Percentiles rank a stretch among this genome's conserved stretches.
These are phyloP conservation scores for Yamadazyma songkhlaensis DNA, from an alignment of 1,139 yeast species.

Conservation along the genomic window DNA sequence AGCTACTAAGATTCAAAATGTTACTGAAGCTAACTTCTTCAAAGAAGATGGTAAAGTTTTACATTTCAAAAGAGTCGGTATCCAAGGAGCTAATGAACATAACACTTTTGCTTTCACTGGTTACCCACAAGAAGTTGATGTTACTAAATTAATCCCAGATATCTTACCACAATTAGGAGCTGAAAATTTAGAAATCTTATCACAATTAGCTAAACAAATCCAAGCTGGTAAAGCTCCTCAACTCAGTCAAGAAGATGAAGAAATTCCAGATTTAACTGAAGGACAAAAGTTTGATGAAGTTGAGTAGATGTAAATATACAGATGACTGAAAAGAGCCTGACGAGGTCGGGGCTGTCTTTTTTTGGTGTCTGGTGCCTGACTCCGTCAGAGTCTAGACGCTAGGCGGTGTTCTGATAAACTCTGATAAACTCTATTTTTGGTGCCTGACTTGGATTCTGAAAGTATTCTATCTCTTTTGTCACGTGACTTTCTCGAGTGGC, in stretches of 20 bases:
- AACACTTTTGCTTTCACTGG: constrained; percentile 97
- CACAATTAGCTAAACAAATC: constrained; percentile 87
- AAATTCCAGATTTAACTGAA: constrained; percentile 92
- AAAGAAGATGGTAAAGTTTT: constrained; percentile 93
- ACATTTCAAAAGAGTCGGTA: constrained; percentile 94
- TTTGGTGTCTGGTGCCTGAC: too few species aligned
- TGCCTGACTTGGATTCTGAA: too few species aligned
- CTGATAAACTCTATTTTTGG: too few species aligned
- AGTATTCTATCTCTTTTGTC: too few species aligned
- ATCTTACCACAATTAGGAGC: constrained; percentile 97
- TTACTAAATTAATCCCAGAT: constrained; percentile 91
- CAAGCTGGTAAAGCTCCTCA: constrained; percentile 59
- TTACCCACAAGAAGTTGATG: constrained; percentile 88
- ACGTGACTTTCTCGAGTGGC: too few species aligned
- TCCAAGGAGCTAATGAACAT: constrained; percentile 87
- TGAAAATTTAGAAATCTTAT: constrained; percentile 87
- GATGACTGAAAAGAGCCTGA: too few species aligned
- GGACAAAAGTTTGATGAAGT: constrained; percentile 93
- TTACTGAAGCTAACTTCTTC: constrained; percentile 98
- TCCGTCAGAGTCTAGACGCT: too few species aligned
- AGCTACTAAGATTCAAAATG: constrained; percentile 83
- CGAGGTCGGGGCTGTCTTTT: too few species aligned
- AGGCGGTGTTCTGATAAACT: too few species aligned
- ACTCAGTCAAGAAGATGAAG: constrained; percentile 52
- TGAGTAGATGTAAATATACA: constrained; percentile 39